Conservation (phyloP, 768 basidiomycete species). For the Auricularia heimuer region DNA sequence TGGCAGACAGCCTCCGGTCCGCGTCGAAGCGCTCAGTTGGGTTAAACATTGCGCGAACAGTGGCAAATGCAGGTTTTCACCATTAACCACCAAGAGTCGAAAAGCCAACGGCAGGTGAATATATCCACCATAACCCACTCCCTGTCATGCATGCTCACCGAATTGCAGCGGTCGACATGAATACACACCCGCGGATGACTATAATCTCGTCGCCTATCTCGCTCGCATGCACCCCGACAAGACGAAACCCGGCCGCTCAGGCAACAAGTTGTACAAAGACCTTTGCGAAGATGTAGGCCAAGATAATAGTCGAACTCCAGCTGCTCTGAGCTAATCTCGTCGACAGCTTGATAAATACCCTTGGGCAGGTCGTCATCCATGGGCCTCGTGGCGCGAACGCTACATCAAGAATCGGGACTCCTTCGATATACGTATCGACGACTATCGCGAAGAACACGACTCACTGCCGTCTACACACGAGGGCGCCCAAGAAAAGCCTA, state of each 20-base stretch:
- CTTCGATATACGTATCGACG: slow-evolving; percentile 52
- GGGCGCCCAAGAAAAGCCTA: neutral
- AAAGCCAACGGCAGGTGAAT: neutral
- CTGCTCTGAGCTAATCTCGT: slow-evolving; percentile 1
- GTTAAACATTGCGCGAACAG: slow-evolving; percentile 75
- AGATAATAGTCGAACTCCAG: neutral
- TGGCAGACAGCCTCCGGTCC: neutral
- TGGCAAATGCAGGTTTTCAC: slow-evolving; percentile 50
- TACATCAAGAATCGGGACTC: slow-evolving; percentile 75
- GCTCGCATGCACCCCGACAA: slow-evolving; percentile 77
- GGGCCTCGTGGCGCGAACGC: slow-evolving; percentile 84
- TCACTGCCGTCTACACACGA: too few species aligned
- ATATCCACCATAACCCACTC: neutral
- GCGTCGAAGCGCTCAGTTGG: slow-evolving; percentile 71
- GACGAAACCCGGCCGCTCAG: slow-evolving; percentile 71
- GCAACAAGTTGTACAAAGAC: slow-evolving; percentile 76
- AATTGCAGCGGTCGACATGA: slow-evolving; percentile 50
- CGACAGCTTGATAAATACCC: slow-evolving; percentile 30
- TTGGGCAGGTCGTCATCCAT: slow-evolving; percentile 77
- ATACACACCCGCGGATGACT: slow-evolving; percentile 70
- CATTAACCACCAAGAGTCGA: too few species aligned
- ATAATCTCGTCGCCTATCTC: slow-evolving; percentile 67
- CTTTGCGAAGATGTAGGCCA: slow-evolving; percentile 55
- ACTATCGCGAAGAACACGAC: neutral
- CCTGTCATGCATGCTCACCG: slow-evolving; percentile 2